phyloP scores from a whole-genome alignment of 768 basidiomycete genomes.

The Hirschioporus abietinus region DNA sequence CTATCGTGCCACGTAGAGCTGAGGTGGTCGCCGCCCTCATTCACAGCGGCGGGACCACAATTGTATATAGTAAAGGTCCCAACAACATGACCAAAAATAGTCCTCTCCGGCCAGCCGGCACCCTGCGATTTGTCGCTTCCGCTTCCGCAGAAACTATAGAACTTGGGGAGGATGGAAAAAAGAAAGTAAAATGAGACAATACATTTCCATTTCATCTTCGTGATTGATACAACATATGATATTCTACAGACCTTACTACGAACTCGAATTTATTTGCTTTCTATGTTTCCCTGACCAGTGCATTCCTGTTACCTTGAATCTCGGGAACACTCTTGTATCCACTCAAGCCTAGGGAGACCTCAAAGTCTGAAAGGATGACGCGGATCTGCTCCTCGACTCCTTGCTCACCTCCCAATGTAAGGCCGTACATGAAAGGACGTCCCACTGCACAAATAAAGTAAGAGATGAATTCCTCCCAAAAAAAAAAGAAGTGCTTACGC shows the following conservation, averaged over 20 bases:
- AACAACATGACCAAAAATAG: not conserved
- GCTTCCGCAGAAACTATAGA: not conserved
- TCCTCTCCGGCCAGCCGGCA: not conserved
- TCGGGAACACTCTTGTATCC: conserved; percentile 58
- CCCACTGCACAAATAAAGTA: conserved; percentile 40
- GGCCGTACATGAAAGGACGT: conserved; percentile 71
- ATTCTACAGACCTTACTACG: not conserved
- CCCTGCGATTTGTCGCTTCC: too few species aligned
- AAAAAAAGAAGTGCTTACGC: conserved; percentile 34
- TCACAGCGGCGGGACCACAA: not conserved
- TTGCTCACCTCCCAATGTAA: conserved; percentile 60
- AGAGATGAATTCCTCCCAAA: not conserved
- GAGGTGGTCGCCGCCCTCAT: not conserved
- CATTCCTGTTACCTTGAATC: conserved; percentile 51
- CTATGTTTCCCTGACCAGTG: not conserved
- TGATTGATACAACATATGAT: not conserved
- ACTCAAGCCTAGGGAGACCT: conserved; percentile 55
- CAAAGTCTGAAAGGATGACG: conserved; percentile 62
- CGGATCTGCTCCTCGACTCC: conserved; percentile 73
- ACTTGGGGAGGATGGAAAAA: not conserved
- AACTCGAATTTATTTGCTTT: not conserved
- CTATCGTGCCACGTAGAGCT: not conserved
- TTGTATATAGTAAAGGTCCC: not conserved
- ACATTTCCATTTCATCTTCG: not conserved
- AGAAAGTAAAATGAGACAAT: not conserved